Conservation (phyloP, 352 stramenopile genomes). For the Pythium aristosporum region DNA sequence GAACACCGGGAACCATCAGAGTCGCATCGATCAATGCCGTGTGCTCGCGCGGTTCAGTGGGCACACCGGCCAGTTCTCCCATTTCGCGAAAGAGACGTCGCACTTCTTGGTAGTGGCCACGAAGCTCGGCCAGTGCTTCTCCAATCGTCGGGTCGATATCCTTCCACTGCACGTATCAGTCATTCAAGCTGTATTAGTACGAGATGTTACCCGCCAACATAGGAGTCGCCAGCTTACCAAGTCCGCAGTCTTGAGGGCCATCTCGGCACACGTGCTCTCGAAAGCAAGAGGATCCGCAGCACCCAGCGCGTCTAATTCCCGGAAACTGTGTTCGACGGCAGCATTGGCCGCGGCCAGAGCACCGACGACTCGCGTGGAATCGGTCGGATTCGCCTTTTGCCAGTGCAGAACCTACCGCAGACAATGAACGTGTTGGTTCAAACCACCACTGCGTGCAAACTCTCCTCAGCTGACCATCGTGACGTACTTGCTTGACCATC, state of each 20-base stretch:
- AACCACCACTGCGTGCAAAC: neutral
- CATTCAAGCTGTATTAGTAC: neutral
- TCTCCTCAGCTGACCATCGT: neutral
- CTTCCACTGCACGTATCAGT: constrained; percentile 41
- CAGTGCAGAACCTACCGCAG: constrained; percentile 29
- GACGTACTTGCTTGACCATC: constrained; percentile 72
- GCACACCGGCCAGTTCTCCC: constrained; percentile 86
- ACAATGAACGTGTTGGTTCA: constrained; percentile 16
- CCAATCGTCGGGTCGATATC: constrained; percentile 36
- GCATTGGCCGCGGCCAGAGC: constrained; percentile 38
- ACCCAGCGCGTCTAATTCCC: constrained; percentile 14
- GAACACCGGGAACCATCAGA: constrained; percentile 89
- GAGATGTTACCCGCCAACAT: neutral
- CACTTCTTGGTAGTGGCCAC: constrained; percentile 72
- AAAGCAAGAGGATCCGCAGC: neutral
- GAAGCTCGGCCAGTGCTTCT: constrained; percentile 50
- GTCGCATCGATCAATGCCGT: constrained; percentile 93
- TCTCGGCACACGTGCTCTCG: neutral
- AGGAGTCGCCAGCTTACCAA: constrained; percentile 1
- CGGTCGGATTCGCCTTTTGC: constrained; percentile 36
- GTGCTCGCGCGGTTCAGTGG: constrained; percentile 93
- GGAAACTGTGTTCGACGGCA: constrained; percentile 32
- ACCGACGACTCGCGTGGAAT: constrained; percentile 35
- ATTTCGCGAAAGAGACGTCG: constrained; percentile 88
- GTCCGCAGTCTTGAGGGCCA: constrained; percentile 13